Evolutionary conservation across 805 yeast species (phyloP).

Genomic region (Lachancea lanzarotensis): DNA sequence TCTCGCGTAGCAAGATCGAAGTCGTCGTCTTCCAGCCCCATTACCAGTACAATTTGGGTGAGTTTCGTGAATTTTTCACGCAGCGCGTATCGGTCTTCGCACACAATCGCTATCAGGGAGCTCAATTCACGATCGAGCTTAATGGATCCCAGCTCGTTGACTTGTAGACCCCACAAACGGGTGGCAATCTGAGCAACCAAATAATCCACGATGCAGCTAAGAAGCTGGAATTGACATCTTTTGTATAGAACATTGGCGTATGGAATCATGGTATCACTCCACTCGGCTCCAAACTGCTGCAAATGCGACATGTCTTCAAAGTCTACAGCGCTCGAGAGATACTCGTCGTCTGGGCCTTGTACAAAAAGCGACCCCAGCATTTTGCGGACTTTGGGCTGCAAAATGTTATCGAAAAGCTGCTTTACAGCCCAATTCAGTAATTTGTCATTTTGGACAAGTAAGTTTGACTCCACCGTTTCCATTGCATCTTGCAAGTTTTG

Average conservation of each 20-base stretch:
- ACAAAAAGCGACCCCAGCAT: slow-evolving; percentile 39
- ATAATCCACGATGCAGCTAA: slow-evolving; percentile 46
- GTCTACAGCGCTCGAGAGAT: slow-evolving; percentile 28
- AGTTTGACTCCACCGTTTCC: slow-evolving; percentile 18
- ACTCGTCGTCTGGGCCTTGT: slow-evolving; percentile 21
- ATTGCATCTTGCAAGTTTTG: slow-evolving; percentile 25
- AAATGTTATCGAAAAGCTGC: slow-evolving; percentile 36
- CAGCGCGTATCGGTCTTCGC: slow-evolving; percentile 64
- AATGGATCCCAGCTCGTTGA: slow-evolving; percentile 78
- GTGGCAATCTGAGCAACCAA: slow-evolving; percentile 56
- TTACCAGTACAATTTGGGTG: slow-evolving; percentile 75
- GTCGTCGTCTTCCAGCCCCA: slow-evolving; percentile 74
- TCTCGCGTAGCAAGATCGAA: slow-evolving; percentile 29
- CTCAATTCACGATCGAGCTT: slow-evolving; percentile 78
- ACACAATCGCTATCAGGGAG: slow-evolving; percentile 62
- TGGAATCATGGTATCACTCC: slow-evolving; percentile 63
- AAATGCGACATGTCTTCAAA: slow-evolving; percentile 34
- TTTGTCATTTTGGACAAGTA: slow-evolving; percentile 26
- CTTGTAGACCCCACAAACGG: slow-evolving; percentile 58
- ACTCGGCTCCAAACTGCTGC: slow-evolving; percentile 50
- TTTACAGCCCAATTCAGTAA: slow-evolving; percentile 36
- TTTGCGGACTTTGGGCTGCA: slow-evolving; percentile 35
- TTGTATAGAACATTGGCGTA: slow-evolving; percentile 53
- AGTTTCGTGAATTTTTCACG: slow-evolving; percentile 74
- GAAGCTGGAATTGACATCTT: slow-evolving; percentile 41